Evolutionary conservation across 1,284 basidiomycete species (phyloP).

Genomic region (Cryptococcus sp.): DNA sequence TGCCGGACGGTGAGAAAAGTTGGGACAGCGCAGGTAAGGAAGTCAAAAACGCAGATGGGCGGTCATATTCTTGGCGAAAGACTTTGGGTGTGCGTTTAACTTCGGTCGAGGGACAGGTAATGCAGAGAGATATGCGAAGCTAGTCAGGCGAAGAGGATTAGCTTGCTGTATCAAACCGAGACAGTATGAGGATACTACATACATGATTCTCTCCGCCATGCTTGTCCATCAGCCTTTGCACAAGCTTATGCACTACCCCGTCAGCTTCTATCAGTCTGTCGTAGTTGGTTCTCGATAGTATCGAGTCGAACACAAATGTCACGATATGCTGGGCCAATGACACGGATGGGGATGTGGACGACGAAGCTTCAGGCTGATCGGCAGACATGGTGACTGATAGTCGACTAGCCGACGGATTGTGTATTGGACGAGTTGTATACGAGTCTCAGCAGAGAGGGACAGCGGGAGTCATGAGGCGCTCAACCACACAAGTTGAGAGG

Average conservation of each 20-base stretch:
- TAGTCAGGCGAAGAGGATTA: neutral
- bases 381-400: slow-evolving; percentile 2
- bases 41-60: slow-evolving; percentile 37
- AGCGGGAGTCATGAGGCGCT: no score
- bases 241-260: slow-evolving; percentile 43
- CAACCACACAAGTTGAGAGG: no score
- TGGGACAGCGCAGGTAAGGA: slow-evolving; percentile 31
- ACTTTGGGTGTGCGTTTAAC: neutral
- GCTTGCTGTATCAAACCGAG: neutral
- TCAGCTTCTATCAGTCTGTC: slow-evolving; percentile 38
- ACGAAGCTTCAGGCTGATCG: slow-evolving; percentile 39
- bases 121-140: slow-evolving; percentile 17
- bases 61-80: slow-evolving; percentile 26
- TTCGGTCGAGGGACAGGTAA: slow-evolving; percentile 13
- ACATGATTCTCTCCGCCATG: slow-evolving; percentile 39
- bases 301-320: slow-evolving; percentile 43
- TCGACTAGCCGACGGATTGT: no score
- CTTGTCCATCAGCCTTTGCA: slow-evolving; percentile 48
- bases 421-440: no score
- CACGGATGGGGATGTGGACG: slow-evolving; percentile 22
- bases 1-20: slow-evolving; percentile 17
- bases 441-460: no score
- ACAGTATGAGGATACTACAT: neutral
- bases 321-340: slow-evolving; percentile 24
- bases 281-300: slow-evolving; percentile 37